Evolutionary conservation across 2,329 filamentous ascomycete species (phyloP), one percentile per base, ranked within the genome.

Genomic region (Alternaria solani): DNA sequence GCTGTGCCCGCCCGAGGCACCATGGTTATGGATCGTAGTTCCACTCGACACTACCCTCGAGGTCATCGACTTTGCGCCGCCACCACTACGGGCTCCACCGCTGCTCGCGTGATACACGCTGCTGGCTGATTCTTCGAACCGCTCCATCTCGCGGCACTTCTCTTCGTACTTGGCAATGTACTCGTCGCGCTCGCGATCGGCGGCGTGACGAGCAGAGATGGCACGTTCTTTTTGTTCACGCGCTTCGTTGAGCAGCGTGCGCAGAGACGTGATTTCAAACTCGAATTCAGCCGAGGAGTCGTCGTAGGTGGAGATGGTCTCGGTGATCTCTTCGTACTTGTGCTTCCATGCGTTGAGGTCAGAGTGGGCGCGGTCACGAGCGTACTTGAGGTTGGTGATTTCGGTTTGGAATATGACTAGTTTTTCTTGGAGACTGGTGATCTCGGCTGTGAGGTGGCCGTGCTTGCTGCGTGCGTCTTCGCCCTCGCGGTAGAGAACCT

Each of bases 171-270:
- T 68, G 14, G 63, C 51, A 9, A 68, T 53, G 28, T 64, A 63
- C 32, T 70, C 68, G 41, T 71, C 69, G 16, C 69, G 59, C 53
- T 71, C 69, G 44, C 65, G 68, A 36, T 71, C 68, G n/a, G 69
- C 68, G 7, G 63, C 57, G 42, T 71, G 61, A 1, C 69, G 61
- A 2, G 67, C 68, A 16, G 59, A 51, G 9, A 71, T 70, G 2
- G 69, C 68, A 7, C 66, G 64, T 20, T 70, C 69, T 47, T 71
- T 71, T 51, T 71, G 68, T 44, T 71, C 68, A 20, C 69, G 66
- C 8, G 68, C 63, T 43, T 71, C 69, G 38, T 62, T 64, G 36
- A 71, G 57, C n/a, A 70, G 56, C 0, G 59, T 64, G 7, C 69
- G 64, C 34, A 71, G 51, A 9, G 61, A 65, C 4, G 67, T 63